These are phyloP conservation scores for Reutealis trisperma DNA, from an alignment of 345 rosid genomes.

Conservation along the genomic window DNA sequence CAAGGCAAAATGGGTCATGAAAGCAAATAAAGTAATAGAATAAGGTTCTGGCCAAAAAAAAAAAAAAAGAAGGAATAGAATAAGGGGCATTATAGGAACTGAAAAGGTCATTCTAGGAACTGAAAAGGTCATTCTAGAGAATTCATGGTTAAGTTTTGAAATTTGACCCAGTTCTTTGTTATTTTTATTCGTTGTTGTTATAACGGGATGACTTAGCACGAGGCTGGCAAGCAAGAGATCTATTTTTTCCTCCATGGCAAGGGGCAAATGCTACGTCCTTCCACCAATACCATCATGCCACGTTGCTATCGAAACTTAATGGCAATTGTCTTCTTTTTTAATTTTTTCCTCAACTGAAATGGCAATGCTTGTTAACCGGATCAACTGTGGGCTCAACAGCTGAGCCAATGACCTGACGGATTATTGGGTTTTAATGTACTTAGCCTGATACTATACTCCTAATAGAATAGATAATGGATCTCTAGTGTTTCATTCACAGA, in stretches of 20 bases:
- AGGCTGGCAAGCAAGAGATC: conserved; percentile 7
- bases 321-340: no score
- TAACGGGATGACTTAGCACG: background rate
- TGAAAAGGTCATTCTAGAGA: conserved; percentile 10
- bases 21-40: background rate
- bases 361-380: no score
- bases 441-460: no score
- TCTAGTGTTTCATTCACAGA: no score
- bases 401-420: no score
- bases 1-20: background rate
- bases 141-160: background rate
- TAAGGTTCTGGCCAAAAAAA: no score
- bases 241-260: background rate
- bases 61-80: background rate
- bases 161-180: background rate
- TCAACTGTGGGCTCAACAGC: no score
- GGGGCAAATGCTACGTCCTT: background rate
- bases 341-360: no score
- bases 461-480: no score
- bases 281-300: conserved; percentile 19
- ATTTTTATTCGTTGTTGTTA: background rate
- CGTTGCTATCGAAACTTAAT: background rate
- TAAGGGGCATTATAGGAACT: background rate
- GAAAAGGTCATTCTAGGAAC: conserved; percentile 9
- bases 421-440: no score